phyloP scores from a whole-genome alignment of 1,284 basidiomycete species.

The Apiotrichum mycotoxinovorans region DNA sequence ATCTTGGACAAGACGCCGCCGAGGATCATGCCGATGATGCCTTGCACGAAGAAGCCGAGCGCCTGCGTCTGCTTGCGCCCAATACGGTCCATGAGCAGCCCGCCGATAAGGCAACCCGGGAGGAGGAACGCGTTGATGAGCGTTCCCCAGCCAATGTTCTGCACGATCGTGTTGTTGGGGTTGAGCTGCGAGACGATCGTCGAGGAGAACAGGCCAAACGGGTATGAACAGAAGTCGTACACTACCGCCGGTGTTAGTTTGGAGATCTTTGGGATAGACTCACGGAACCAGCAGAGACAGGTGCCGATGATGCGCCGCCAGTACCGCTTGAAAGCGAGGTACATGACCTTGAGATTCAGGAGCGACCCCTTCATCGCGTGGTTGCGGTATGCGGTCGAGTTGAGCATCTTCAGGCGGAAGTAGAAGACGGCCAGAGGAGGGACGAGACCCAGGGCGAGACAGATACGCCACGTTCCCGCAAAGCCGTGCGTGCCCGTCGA shows the following conservation, averaged over 20 bases:
- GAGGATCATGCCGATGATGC: conserved; percentile 19
- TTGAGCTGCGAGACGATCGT: conserved; percentile 60
- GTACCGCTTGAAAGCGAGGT: conserved; percentile 61
- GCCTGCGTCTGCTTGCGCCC: conserved; percentile 58
- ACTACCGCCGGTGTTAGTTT: conserved; percentile 27
- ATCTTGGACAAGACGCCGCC: conserved; percentile 21
- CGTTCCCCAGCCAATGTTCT: conserved; percentile 40
- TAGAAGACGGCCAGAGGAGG: conserved; percentile 31
- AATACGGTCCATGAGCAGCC: conserved; percentile 66
- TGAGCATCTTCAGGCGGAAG: conserved; percentile 33
- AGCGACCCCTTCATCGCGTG: conserved; percentile 24
- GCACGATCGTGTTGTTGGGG: conserved; percentile 46
- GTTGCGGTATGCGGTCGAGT: conserved; percentile 31
- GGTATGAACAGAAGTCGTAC: conserved; percentile 61
- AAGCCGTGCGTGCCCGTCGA: conserved; percentile 8
- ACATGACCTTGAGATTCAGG: conserved; percentile 15
- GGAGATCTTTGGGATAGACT: not conserved
- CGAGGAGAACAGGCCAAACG: conserved; percentile 59
- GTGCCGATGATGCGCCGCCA: conserved; percentile 63
- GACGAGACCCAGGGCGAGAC: conserved; percentile 28
- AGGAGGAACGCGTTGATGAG: conserved; percentile 37
- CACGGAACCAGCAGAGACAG: conserved; percentile 53
- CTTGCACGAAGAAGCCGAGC: conserved; percentile 18
- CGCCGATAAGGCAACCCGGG: conserved; percentile 67
- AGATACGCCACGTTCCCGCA: conserved; percentile 29